Evolutionary conservation across 208 protist genomes (phyloP), one percentile per base, ranked within the genome.

Genomic region (Acanthamoeba quina): DNA sequence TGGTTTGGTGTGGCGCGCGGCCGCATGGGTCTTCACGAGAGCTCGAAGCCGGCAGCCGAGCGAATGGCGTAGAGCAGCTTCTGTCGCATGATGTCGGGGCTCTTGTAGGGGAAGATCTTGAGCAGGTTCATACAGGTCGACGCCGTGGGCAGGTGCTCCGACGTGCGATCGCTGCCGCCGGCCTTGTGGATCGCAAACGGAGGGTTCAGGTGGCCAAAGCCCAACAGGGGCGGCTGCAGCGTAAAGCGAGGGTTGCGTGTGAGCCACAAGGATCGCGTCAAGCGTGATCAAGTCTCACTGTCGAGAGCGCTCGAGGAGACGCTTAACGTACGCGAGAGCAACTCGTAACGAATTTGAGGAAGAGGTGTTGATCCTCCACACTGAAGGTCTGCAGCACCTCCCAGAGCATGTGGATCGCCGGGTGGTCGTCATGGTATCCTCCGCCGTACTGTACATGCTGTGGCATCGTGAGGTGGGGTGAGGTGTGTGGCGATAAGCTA

Each of bases 351-450:
- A 83, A 83, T 26, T 83, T 83, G 47, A 83, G 74, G 41, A 83
- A 56, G 11, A 58, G 74, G 13, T 49, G 47, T 24, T 89, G 56
- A 5, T 90, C 72, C n/a, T 83, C 47, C 11, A 62, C 34, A 11
- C 31, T 68, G 26, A 94, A 95, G 62, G 95, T 96, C 92, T 97
- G 95, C 37, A 99, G 97, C 34, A 99, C 98, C 7, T 97, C 70
- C 98, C 98, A 99, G 96, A 99, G 98, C 24, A 97, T 47, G 17
- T 95, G 92, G 83, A 98, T 97, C 6, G 94, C 91, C 31, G 97
- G 95, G 66, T 94, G 94, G 62, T 94, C 93, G 29, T 96, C 58
- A 24, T 47, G 94, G 86, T 98, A 98, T 17, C 97, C 97, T 29
- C 70, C 86, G 72, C 98, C 94, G 95, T 99, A 99, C 49, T 96